Conservation (phyloP, 257 asterid genomes). For the Capsicum pubescens region DNA sequence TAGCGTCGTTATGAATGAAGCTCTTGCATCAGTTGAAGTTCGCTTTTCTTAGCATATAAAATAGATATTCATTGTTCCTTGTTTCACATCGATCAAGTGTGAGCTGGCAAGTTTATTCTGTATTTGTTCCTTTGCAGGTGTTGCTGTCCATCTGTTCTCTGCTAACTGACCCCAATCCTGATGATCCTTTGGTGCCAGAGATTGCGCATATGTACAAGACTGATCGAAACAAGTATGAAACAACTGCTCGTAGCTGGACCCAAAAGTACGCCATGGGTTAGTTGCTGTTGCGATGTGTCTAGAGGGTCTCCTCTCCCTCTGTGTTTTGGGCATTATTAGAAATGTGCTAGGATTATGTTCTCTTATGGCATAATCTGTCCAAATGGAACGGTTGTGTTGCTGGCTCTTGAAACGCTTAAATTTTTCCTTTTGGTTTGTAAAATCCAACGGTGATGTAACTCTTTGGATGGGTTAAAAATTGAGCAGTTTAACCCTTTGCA, state of each 20-base stretch:
- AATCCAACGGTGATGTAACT: constrained; percentile 10
- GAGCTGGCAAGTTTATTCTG: neutral
- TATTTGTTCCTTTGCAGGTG: constrained; percentile 33
- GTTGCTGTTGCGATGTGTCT: neutral
- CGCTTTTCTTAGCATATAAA: neutral
- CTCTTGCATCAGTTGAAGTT: neutral
- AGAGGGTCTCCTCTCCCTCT: neutral
- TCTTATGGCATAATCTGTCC: constrained; percentile 16
- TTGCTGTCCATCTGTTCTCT: constrained; percentile 49
- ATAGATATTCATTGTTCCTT: neutral
- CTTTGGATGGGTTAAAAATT: neutral
- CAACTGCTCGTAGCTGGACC: constrained; percentile 55
- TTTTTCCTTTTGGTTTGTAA: constrained; percentile 30
- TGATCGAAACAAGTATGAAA: constrained; percentile 45
- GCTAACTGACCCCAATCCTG: constrained; percentile 52
- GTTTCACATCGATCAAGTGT: neutral
- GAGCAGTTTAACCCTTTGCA: neutral
- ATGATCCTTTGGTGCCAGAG: constrained; percentile 53
- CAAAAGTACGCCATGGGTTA: constrained; percentile 51
- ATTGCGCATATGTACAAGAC: constrained; percentile 55
- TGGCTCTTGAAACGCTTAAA: constrained; percentile 22
- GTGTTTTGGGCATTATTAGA: constrained; percentile 24
- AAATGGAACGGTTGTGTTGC: constrained; percentile 27
- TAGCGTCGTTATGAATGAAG: neutral
- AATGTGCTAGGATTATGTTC: constrained; percentile 13